Evolutionary conservation across 306 rosid genomes (phyloP), one percentile per base, ranked within the genome.

Genomic region (Trichosanthes cucumerina): DNA sequence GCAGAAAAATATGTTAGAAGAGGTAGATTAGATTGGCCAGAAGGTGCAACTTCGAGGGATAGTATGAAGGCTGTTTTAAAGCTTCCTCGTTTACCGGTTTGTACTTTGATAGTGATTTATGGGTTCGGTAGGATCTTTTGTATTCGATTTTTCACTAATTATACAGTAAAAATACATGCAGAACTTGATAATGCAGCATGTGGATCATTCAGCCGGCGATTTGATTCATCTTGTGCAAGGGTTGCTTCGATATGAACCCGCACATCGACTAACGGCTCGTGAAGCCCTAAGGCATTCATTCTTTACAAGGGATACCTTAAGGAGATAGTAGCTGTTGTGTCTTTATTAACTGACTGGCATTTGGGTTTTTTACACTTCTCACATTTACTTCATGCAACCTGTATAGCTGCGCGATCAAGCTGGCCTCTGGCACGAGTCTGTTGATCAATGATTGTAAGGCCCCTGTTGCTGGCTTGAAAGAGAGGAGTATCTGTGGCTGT

Each of bases 171-270:
- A 72, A 52, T 41, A 2, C 36, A 9, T 77, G 86, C 96, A 93
- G 97, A 95, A 95, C 80, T 87, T 95, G 60, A 31, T 95, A 77
- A 95, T 95, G 99, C 97, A 87, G 85, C 96, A 95, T 18, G 99
- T 91, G 10, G 99, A 95, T 78, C 99, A 95, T 85, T 95, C 99
- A 0, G 97, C 96, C 0, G 97, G 97, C 4, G 97, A 95, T 77
- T 90, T 95, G 38, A 92, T 92, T 49, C 96, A 95, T 80, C 91
- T 95, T 2, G 81, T 95, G 76, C 99, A 95, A 80, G 99, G 97
- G 15, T 83, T 95, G 26, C 97, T 95, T 47, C 90, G 80, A 84
- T 89, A 83, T 49, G 97, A 95, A 70, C 97, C 98, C 14, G 79
- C 80, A 0, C 92, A 84, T 69, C 86, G 99, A 82, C 57, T 91